phyloP scores from a whole-genome alignment of 495 filamentous ascomycete genomes.

The Beverwykella pulmonaria region DNA sequence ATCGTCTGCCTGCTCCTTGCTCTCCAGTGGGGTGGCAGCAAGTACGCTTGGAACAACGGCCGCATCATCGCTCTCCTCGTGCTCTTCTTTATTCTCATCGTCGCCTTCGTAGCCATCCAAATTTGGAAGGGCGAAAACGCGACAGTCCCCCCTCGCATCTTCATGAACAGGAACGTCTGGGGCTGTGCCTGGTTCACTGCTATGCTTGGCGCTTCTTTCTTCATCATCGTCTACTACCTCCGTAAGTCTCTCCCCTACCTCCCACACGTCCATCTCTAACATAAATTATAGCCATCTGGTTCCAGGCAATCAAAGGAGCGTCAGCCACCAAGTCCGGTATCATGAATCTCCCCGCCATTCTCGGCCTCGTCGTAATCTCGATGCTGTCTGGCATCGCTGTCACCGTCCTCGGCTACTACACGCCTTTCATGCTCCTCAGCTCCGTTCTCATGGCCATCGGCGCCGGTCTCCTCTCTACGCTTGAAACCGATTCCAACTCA shows the following conservation, averaged over 20 bases:
- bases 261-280: conserved; percentile 23
- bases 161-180: conserved; percentile 45
- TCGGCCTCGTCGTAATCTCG: conserved; percentile 50
- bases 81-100: conserved; percentile 50
- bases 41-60: conserved; percentile 57
- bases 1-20: conserved; percentile 61
- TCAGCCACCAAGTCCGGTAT: conserved; percentile 61
- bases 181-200: conserved; percentile 39
- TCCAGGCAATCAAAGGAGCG: conserved; percentile 69
- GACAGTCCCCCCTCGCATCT: conserved; percentile 47
- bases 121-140: conserved; percentile 47
- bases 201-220: conserved; percentile 44
- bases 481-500: conserved; percentile 54
- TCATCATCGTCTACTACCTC: conserved; percentile 40
- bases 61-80: conserved; percentile 59
- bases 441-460: conserved; percentile 60
- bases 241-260: not conserved
- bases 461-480: conserved; percentile 64
- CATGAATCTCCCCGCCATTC: conserved; percentile 60
- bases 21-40: conserved; percentile 63
- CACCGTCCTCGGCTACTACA: conserved; percentile 66
- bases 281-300: conserved; percentile 64
- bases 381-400: conserved; percentile 57
- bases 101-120: conserved; percentile 54
- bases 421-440: conserved; percentile 59